Base-by-base conservation (phyloP, 2,329 filamentous ascomycete genomes). In the Penicillium sp. region DNA sequence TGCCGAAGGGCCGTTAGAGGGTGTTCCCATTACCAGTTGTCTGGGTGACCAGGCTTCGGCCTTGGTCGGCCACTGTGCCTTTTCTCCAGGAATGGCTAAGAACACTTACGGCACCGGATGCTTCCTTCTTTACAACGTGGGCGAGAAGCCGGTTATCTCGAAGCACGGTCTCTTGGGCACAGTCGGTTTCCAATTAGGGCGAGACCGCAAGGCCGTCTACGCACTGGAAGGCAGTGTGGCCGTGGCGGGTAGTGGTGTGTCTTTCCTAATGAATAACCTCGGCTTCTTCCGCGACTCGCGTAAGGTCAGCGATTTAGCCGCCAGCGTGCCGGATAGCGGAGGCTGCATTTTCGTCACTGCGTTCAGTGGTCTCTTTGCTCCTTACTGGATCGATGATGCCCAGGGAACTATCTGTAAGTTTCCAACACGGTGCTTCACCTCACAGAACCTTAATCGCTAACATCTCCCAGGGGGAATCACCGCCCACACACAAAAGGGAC, bases 371-470 rank as follows among this genome's bases (percentile, higher is more conserved):
- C 82, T 96, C 3, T 96, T 96, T 71, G 92, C 92, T 1, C 92
- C 92, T 0, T 96, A 96, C 75, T 96, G 92, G 92, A 93, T 96
- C 60, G 91, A 96, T 70, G 90, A 95, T 75, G 91, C 91, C 21
- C 89, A 92, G 72, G 92, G 92, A 58, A 96, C 92, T 5, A 85
- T 94, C 55, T 92, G 84, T 87, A 78, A 76, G 82, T 78, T 8
- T 46, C 25, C 7, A 25, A 10, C 19, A 27, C 25, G 25, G 21
- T 50, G 2, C 31, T 13, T 51, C 29, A 33, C 15, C n/a, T 40
- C 2, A 4, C 16, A n/a, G n/a, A 53, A 49, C 23, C 53, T 52
- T 61, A 41, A 60, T 47, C 13, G 29, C 55, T 33, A 57, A 65
- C 29, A 10, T 21, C 16, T 9, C 16, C 43, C 59, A 86, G 86